Evolutionary conservation across 2,329 filamentous ascomycete genomes (phyloP), one percentile per base, ranked within the genome.

Genomic region (Colletotrichum paranaense): DNA sequence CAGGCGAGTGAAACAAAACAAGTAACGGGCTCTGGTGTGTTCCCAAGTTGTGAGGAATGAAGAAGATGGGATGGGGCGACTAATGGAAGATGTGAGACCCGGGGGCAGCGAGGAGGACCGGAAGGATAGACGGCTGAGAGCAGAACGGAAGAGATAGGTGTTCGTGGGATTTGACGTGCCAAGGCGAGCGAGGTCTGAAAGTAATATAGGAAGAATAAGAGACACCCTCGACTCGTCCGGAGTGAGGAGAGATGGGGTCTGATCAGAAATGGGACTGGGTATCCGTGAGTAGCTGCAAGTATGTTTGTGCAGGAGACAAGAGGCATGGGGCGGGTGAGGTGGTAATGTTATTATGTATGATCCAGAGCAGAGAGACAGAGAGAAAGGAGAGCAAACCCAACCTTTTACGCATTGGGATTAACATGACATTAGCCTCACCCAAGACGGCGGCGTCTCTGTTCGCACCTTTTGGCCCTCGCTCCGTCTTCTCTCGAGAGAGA

Each of bases 1-100:
- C 58, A 73, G 56, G 53, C 70, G 66, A 69, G 66, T 73, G 70
- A 70, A 73, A 73, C 70, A 73, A 69, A 73, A 73, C 70, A 65
- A 62, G 70, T 69, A 73, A 73, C 70, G 70, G 42, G 65, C 58
- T 59, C 30, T 69, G 64, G 55, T 49, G 66, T 55, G 53, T 35
- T 42, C 65, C 58, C 56, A 53, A 46, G 58, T 28, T 58, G 28
- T 30, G 46, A 56, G 59, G 66, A 70, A 60, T 73, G 70, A 56
- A 60, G 30, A 35, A 60, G 66, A 70, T 69, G 66, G 55, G 60
- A 69, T 32, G 67, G 46, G 60, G 42, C 42, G 60, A 56, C 59
- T 60, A 35, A 35, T 73, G 22, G 14, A 16, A 57, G 35, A 56
- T 24, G 57, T 56, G 16, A 35, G 42, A 19, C 57, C 52, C 38